Evolutionary conservation across 2,329 filamentous ascomycete genomes (phyloP), one percentile per base, ranked within the genome.

Genomic region (Clonostachys byssicola): DNA sequence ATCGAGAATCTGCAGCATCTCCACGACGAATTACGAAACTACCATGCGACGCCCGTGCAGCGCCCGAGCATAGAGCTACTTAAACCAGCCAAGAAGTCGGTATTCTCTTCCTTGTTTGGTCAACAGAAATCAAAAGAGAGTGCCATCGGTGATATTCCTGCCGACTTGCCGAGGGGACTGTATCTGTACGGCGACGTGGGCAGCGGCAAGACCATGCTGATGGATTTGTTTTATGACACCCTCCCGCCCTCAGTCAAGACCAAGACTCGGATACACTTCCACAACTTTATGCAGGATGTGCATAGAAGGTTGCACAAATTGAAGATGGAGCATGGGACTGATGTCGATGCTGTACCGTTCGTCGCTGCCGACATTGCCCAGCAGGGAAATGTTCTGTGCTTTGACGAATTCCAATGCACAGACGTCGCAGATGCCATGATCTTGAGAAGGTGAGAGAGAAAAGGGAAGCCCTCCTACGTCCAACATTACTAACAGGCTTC

Each of bases 361-460:
- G 86, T 97, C 16, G 92, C 92, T 3, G 94, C 92, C n/a, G 87
- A 94, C 61, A 94, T 99, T 62, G 94, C 94, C 7, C 83, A 90
- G 59, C 77, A 85, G 52, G 86, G 85, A 34, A 90, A 87, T 48
- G 89, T 99, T 23, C 74, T 99, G 39, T 99, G 94, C 66, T 99
- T 99, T 63, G 94, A 99, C 67, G 94, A 99, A 71, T 99, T 99
- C 62, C 94, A 99, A 64, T 96, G 92, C 62, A 99, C 94, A 38
- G 94, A 99, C 68, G 92, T 99, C 34, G 94, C 94, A 14, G 92
- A 97, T 71, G 94, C 94, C 57, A 99, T 99, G 94, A 99, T 99
- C 57, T 66, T 99, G 56, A 80, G 94, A 57, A 79, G 89, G 75
- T 84, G 65, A 43, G 65, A 36, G 14, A 39, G 9, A 39, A 14